Base-by-base conservation (phyloP, 2,329 filamentous ascomycete species). In the Amylocarpus encephaloides region DNA sequence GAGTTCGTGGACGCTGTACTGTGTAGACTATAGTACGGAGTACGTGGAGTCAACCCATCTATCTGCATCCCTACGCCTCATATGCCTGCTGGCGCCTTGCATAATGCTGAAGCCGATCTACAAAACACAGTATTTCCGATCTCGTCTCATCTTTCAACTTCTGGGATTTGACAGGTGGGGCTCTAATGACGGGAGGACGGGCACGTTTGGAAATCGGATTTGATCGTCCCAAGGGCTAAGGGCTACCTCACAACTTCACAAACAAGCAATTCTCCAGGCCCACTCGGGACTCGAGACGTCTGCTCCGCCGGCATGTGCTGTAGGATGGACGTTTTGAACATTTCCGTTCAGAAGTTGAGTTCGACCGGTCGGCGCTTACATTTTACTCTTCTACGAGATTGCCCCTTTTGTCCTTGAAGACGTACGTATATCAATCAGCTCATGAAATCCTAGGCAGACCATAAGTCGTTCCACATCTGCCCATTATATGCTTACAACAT, bases 401-500 rank as follows among this genome's bases (percentile, higher is more conserved):
- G 45, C 59, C 51, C 38, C 51, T 54, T 51, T 40, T 52, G 52
- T 52, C 16, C 35, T 29, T 39, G 26, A 32, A 39, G 33, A 44
- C 52, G 59, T 48, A 54, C 46, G n/a, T n/a, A n/a, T n/a, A n/a
- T n/a, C n/a, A n/a, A 47, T 57, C 52, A 49, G 54, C 43, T 42
- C 32, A 56, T 41, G 15, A 44, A 22, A 19, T 39, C 16, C 13
- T 26, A 12, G 16, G 19, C 22, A 46, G 35, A 12, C 49, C 49
- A 51, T 35, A 40, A 41, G 43, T 58, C 46, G 48, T 54, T 46
- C 48, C 49, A 60, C 57, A 36, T 26, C 22, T 26, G 22, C 22
- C 22, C 22, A 26, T 26, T 29, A 58, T 60, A 57, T 51, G 43
- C 58, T 82, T 69, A 96, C 60, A 93, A 72, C 88, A 98, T 97